Conservation (phyloP, 2,329 filamentous ascomycete species). For the Calonectria hawksworthii region DNA sequence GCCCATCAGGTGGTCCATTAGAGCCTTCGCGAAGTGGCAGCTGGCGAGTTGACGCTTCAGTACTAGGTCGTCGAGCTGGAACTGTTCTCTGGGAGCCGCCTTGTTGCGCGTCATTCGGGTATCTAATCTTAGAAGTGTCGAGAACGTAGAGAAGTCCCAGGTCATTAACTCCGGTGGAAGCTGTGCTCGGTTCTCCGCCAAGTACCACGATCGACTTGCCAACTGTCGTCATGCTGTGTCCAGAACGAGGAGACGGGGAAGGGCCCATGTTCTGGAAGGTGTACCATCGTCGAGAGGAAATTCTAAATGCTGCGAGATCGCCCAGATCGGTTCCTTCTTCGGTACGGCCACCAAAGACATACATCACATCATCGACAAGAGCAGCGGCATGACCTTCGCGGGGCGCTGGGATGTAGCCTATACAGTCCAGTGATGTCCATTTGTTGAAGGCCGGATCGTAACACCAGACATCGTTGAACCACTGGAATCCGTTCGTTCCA, state of each 20-base stretch:
- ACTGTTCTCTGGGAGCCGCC: slow-evolving; percentile 53
- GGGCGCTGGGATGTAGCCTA: slow-evolving; percentile 95
- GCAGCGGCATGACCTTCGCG: slow-evolving; percentile 95
- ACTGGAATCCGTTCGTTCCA: slow-evolving; percentile 93
- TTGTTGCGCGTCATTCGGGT: slow-evolving; percentile 80
- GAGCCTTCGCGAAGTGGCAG: slow-evolving; percentile 66
- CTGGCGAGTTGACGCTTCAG: slow-evolving; percentile 54
- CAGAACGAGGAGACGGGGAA: slow-evolving; percentile 91
- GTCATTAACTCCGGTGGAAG: slow-evolving; percentile 84
- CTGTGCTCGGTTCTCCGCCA: slow-evolving; percentile 93
- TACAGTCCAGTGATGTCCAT: slow-evolving; percentile 94
- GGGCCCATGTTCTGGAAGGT: slow-evolving; percentile 99
- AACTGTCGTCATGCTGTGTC: slow-evolving; percentile 97
- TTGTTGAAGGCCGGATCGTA: slow-evolving; percentile 87
- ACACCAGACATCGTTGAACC: slow-evolving; percentile 99
- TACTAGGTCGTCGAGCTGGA: slow-evolving; percentile 60
- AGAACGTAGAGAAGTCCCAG: slow-evolving; percentile 91
- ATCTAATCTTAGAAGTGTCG: slow-evolving; percentile 96
- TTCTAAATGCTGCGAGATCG: slow-evolving; percentile 85
- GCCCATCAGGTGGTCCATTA: slow-evolving; percentile 64
- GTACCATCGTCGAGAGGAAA: slow-evolving; percentile 91
- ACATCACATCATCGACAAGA: slow-evolving; percentile 98
- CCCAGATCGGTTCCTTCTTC: slow-evolving; percentile 94
- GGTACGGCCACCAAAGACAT: slow-evolving; percentile 96
- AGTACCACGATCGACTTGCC: slow-evolving; percentile 94